Evolutionary conservation across 2,329 filamentous ascomycete species (phyloP).

Genomic region (Chaetomium sp.): DNA sequence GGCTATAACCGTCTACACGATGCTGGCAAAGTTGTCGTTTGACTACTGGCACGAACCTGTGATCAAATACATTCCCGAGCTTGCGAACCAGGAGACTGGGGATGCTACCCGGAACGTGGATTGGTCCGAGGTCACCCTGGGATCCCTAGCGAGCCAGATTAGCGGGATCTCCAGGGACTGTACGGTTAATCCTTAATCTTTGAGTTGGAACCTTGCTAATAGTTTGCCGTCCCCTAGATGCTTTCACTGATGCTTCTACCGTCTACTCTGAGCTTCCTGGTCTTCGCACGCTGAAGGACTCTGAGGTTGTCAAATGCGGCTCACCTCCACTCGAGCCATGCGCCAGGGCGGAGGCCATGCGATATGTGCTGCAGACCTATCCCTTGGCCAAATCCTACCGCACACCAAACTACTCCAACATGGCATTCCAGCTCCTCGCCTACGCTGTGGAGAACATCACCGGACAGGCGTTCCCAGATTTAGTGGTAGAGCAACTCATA

Average conservation of each 20-base stretch:
- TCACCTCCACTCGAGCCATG: slow-evolving; percentile 11
- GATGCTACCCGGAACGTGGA: slow-evolving; percentile 11
- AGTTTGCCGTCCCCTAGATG: slow-evolving; percentile 5
- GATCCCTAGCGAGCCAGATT: slow-evolving; percentile 32
- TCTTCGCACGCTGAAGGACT: slow-evolving; percentile 18
- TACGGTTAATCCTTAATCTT: slow-evolving; percentile 4
- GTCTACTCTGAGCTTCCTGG: slow-evolving; percentile 3
- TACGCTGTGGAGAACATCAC: slow-evolving; percentile 45
- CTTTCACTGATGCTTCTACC: background rate
- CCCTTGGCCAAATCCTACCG: slow-evolving; percentile 26
- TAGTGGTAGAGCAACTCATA: slow-evolving; percentile 38
- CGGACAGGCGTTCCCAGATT: slow-evolving; percentile 33
- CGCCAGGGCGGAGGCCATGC: slow-evolving; percentile 23
- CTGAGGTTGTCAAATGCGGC: slow-evolving; percentile 18
- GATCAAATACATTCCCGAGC: slow-evolving; percentile 46
- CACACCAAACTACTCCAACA: slow-evolving; percentile 40
- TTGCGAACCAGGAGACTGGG: slow-evolving; percentile 29
- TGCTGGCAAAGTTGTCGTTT: slow-evolving; percentile 44
- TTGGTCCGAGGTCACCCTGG: slow-evolving; percentile 33
- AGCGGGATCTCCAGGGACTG: slow-evolving; percentile 30
- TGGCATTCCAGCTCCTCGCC: slow-evolving; percentile 41
- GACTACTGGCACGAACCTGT: slow-evolving; percentile 44
- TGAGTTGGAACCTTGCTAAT: background rate
- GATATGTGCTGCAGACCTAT: background rate
- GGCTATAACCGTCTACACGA: slow-evolving; percentile 46